phyloP scores from a whole-genome alignment of 75 land plant species.

The Ceratopteris richardii region DNA sequence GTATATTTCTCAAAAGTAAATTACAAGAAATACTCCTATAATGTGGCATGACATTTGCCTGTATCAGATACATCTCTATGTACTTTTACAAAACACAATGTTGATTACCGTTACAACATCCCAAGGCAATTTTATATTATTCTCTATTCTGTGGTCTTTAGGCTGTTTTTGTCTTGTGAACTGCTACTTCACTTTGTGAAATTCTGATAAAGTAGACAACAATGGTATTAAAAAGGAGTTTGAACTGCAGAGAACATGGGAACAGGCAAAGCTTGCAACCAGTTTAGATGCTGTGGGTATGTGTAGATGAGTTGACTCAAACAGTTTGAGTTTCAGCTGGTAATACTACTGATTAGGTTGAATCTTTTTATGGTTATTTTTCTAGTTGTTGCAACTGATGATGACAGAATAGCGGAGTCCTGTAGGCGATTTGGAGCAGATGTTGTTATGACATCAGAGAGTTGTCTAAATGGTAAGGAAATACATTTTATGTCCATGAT shows the following conservation, averaged over 20 bases:
- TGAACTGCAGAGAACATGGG: slow-evolving; percentile 79
- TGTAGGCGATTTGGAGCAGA: slow-evolving; percentile 87
- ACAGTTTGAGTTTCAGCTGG: background rate
- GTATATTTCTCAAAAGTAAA: too few relatives aligned
- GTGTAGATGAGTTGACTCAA: slow-evolving; percentile 1
- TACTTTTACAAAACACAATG: too few relatives aligned
- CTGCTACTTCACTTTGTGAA: too few relatives aligned
- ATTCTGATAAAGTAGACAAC: too few relatives aligned
- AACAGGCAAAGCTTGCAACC: slow-evolving; percentile 77
- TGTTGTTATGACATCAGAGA: slow-evolving; percentile 87
- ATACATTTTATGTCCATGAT: background rate
- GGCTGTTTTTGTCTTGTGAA: too few relatives aligned
- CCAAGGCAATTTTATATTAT: too few relatives aligned
- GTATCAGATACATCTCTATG: too few relatives aligned
- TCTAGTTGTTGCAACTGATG: slow-evolving; percentile 96
- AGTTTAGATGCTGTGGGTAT: slow-evolving; percentile 73
- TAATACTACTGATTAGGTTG: background rate
- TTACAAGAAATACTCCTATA: too few relatives aligned
- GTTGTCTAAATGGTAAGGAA: slow-evolving; percentile 71
- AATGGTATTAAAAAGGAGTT: background rate
- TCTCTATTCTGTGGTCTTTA: too few relatives aligned
- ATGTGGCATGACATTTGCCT: too few relatives aligned
- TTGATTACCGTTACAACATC: too few relatives aligned
- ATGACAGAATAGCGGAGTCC: slow-evolving; percentile 86
- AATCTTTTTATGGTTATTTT: background rate